Evolutionary conservation across 2,329 filamentous ascomycete genomes (phyloP), one percentile per base, ranked within the genome.

Genomic region (Fusarium sp.): DNA sequence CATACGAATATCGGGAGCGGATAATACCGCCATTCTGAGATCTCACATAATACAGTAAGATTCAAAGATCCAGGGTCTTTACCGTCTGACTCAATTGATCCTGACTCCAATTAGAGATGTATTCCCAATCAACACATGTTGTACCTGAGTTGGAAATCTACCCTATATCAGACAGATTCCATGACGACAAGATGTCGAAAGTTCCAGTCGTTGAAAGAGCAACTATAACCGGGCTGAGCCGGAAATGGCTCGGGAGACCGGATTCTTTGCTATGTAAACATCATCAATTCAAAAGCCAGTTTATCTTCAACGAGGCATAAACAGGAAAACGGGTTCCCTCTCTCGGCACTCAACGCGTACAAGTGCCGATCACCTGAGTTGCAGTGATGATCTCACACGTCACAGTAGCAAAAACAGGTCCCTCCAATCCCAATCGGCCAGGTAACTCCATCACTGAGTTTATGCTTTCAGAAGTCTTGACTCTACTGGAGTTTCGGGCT

Each of bases 121-220:
- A 30, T 42, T 20, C 44, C 14, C 5, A 25, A 27, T 40, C n/a
- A 22, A 22, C 24, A 27, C 15, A 10, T 27, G 9, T 25, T 27
- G 18, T 49, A 18, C n/a, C 47, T 11, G 20, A 15, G 22, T 24
- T 24, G 22, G 5, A 25, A 6, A 25, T 8, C n/a, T 25, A 27
- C 67, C 67, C 67, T 70, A 43, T 34, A 71, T 12, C n/a, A 14
- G 4, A 62, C 2, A 22, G 11, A 6, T 16, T 46, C 40, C 22
- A 71, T 70, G 59, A 68, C 50, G 46, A 62, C 54, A 55, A 54
- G 20, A 68, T 38, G 30, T 70, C 44, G 63, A 59, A 64, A 30
- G 22, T 27, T 42, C 20, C 40, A 29, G 42, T 18, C 43, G 29
- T 47, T 22, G 22, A 46, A 61, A 12, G 25, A 47, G 49, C 27